Percentiles rank a stretch among this genome's conserved stretches.
Evolutionary conservation across 176 grass and related monocot species (phyloP).

Genomic region (Bolboschoenus planiculmis): DNA sequence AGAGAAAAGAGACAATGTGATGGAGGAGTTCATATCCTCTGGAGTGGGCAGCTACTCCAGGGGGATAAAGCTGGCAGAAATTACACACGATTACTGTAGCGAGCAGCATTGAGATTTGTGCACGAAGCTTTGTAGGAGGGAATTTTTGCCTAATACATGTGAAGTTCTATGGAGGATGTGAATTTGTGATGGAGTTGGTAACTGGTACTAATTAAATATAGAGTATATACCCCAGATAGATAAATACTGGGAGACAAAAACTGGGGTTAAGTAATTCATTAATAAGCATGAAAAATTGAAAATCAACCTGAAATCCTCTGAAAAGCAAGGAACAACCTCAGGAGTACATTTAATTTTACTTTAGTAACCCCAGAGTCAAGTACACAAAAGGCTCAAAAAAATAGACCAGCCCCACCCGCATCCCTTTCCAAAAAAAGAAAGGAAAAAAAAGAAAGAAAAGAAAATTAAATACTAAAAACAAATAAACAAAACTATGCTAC

Average conservation of each 20-base stretch:
- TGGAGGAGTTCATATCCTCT: no score
- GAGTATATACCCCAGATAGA: neutral
- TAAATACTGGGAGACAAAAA: neutral
- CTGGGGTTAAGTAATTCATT: neutral
- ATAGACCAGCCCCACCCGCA: neutral
- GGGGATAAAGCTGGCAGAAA: no score
- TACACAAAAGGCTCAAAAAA: neutral
- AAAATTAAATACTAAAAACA: neutral
- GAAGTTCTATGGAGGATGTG: no score
- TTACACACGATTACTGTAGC: no score
- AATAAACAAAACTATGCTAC: slow-evolving; percentile 26
- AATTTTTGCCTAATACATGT: no score
- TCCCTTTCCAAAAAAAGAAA: neutral
- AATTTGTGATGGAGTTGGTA: no score
- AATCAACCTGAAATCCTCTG: neutral
- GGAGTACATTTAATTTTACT: neutral
- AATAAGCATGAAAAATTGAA: neutral
- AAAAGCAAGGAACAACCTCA: neutral
- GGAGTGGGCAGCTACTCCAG: no score
- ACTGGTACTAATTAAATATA: neutral
- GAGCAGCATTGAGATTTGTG: no score
- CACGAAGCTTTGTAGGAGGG: no score
- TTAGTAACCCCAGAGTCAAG: neutral
- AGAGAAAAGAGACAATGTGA: neutral
- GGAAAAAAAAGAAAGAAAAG: neutral